Conservation (phyloP, 1,284 basidiomycete species). For the Omphalotus olearius region DNA sequence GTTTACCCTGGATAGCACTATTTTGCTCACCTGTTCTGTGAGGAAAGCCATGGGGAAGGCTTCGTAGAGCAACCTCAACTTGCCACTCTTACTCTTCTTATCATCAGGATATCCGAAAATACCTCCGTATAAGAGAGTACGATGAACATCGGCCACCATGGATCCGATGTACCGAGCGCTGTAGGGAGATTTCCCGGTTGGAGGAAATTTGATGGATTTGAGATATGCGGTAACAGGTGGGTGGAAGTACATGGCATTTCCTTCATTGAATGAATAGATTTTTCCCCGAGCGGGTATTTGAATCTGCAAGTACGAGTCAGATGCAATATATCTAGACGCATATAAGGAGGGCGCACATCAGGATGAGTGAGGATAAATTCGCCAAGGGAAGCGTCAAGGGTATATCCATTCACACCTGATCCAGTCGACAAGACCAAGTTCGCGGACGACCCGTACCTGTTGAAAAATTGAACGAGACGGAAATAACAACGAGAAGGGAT, state of each 20-base stretch:
- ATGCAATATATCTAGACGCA: not conserved
- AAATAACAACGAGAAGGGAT: constrained; percentile 10
- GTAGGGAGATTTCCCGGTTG: constrained; percentile 75
- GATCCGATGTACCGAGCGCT: constrained; percentile 97
- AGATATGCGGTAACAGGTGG: constrained; percentile 85
- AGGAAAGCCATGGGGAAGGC: constrained; percentile 99
- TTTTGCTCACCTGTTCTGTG: constrained; percentile 75
- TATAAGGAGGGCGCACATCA: constrained; percentile 51
- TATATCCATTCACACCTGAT: constrained; percentile 97
- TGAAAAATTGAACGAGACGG: constrained; percentile 13
- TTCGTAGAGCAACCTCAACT: constrained; percentile 94
- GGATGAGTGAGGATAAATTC: constrained; percentile 99
- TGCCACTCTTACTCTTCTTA: constrained; percentile 96
- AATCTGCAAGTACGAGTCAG: constrained; percentile 50
- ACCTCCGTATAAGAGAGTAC: constrained; percentile 95
- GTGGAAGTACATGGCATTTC: constrained; percentile 94
- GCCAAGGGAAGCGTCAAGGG: constrained; percentile 91
- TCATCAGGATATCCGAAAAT: constrained; percentile 99
- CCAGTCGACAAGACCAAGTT: constrained; percentile 97
- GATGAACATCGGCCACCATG: constrained; percentile 98
- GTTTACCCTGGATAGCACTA: constrained; percentile 5
- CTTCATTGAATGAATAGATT: constrained; percentile 99
- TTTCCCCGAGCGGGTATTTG: constrained; percentile 92
- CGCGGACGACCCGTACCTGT: constrained; percentile 96
- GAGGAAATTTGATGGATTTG: constrained; percentile 91